Base-by-base conservation (phyloP, 2,329 filamentous ascomycete genomes). In the Aschersonia sp. region DNA sequence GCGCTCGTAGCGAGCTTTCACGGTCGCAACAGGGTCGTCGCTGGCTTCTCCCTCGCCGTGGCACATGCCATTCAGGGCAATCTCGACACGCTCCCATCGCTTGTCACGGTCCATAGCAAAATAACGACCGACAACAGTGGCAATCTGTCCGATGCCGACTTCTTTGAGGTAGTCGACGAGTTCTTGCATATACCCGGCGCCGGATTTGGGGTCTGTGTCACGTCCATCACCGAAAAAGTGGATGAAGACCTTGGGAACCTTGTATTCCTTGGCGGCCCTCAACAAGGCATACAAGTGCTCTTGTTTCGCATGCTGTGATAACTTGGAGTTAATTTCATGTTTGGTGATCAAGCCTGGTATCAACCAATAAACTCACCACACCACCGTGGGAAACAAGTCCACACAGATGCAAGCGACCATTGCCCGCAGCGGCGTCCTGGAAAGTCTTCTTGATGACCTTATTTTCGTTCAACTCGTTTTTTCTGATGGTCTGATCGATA, bases 61-160 rank as follows among this genome's bases (percentile, higher is more conserved):
- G 43, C 95, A 71, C 58, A 98, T 63, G 50, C 87, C 92, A 70
- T 92, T 90, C 63, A 98, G 72, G 56, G 84, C 92, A 56, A 95
- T 59, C 72, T 95, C 87, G 55, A 95, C 75, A 62, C 92, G 79
- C 62, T 98, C 92, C 92, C 92, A 98, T 65, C 92, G 81, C 87
- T 97, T 97, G 67, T 98, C 92, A 57, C 92, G 89, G 73, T 98
- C 92, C 92, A 98, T 98, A 68, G 88, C 87, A 67, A 86, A 98
- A 81, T 97, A 98, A 57, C 90, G 82, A 51, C 92, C 92, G 51
- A 97, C 90, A 44, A 97, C 78, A 39, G 92, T 95, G 32, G 87
- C 90, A 54, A 98, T 78, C 67, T 95, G 77, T 55, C 90, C 92
- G 53, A 83, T 68, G 43, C 87, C 89, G 55, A 94, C 77, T 66